Base-by-base conservation (phyloP, 2,329 filamentous ascomycete genomes). In the Thelonectria rubi region DNA sequence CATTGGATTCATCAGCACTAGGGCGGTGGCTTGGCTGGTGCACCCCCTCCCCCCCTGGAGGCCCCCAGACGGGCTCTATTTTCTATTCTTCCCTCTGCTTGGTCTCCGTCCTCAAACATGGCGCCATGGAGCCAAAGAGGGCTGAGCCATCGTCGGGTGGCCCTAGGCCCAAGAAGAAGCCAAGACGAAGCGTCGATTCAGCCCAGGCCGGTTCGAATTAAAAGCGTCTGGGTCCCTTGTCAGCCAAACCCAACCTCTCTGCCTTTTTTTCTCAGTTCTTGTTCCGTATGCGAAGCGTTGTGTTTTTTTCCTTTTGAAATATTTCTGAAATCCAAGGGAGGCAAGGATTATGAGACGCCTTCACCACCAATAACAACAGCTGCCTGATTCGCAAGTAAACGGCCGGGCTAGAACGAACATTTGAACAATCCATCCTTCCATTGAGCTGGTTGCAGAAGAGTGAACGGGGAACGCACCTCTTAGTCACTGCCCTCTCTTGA, bases 1-100 rank as follows among this genome's bases (percentile, higher is more conserved):
- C 24, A 24, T 59, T 52, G n/a, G n/a, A 57, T 61, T 65, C 59
- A 69, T 71, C 68, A 69, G 69, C 67, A 69, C 68, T 72, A 69
- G 60, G 65, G 69, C 61, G 62, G 66, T 71, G 69, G 67, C 69
- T 67, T 63, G 12, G 11, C 10, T 3, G 20, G 8, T 26, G n/a
- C n/a, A n/a, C n/a, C n/a, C n/a, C n/a, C n/a, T n/a, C n/a, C 32
- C 4, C 14, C 32, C 43, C 21, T 26, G 21, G 20, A 20, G 3
- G 18, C 42, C 14, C 39, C 18, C 18, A 18, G 12, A 18, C 10
- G 17, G 39, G 3, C 17, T 21, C 20, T 9, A 10, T 18, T 45
- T n/a, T 18, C 42, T 20, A 60, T 69, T 59, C 64, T n/a, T n/a
- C n/a, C n/a, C n/a, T n/a, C n/a, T n/a, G n/a, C n/a, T n/a, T n/a